Base-by-base conservation (phyloP, 495 filamentous ascomycete species). In the Parachaetomium inaequale region DNA sequence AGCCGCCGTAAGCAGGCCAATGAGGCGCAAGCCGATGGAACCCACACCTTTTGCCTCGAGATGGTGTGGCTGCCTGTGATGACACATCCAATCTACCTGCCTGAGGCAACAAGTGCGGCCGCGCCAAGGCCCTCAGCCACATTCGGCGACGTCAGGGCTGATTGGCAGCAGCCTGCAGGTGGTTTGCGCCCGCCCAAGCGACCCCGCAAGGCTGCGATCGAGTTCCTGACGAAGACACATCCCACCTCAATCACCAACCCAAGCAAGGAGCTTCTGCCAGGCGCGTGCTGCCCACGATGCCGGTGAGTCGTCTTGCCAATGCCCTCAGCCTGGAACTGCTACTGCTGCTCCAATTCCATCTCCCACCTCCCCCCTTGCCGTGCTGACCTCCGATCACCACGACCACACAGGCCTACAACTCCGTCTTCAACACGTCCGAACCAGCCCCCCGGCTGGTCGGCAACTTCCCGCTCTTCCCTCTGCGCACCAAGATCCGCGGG, bases 381-480 rank as follows among this genome's bases (percentile, higher is more conserved):
- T 56, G 14, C 29, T 40, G n/a, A 59, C 26, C 49, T 42, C n/a
- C 36, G 36, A 40, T 2, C 36, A 12, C 1, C 19, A 19, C 42
- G n/a, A 46, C 17, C 45, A 11, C 42, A n/a, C 72, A 96, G 91
- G 90, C 90, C 77, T 95, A 94, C 81, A 91, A 94, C 81, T 93
- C 89, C 71, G 87, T 93, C 81, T 96, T 96, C 85, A 88, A 95
- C 74, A 81, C 86, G 67, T 90, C 84, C 75, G 67, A 72, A 69
- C 68, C 68, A 71, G 55, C 73, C 70, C 73, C 70, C 2, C 73
- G 74, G 52, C 67, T 77, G 25, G 69, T 84, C 84, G 93, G 93
- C 68, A 96, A 96, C 82, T 91, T 98, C 76, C 91, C 94, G 40
- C 87, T 98, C 68, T 86, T 96, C 63, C 92, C 93, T 4, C 87